phyloP scores from a whole-genome alignment of 2,329 filamentous ascomycete genomes.

The Pseudogymnoascus sp. region DNA sequence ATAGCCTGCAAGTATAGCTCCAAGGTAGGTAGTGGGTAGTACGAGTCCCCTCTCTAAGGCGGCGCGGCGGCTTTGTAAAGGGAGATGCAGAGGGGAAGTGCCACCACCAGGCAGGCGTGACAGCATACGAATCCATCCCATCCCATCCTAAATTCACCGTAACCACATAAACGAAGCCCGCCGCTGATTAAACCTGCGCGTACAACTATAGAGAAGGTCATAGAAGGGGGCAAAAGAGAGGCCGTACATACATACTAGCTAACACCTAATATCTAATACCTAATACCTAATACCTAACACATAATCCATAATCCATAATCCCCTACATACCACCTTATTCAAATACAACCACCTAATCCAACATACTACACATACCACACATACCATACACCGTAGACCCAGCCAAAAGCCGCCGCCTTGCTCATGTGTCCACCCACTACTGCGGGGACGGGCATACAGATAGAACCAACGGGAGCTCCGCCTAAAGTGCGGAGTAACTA shows the following conservation, averaged over 20 bases:
- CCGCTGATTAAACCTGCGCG: neutral
- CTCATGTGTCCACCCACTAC: neutral
- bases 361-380: no score
- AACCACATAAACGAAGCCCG: neutral
- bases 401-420: neutral
- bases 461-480: neutral
- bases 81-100: neutral
- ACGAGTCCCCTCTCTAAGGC: neutral
- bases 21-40: neutral
- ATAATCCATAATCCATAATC: neutral
- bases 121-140: neutral
- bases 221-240: neutral
- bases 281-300: neutral
- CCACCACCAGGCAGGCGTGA: conserved; percentile 1
- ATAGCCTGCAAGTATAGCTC: neutral
- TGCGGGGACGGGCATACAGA: neutral
- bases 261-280: neutral
- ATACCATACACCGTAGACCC: no score
- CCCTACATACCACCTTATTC: neutral
- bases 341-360: neutral
- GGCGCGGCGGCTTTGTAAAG: neutral
- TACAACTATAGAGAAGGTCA: neutral
- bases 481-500: neutral
- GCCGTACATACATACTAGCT: neutral
- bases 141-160: neutral